Conservation (phyloP, 1,284 basidiomycete genomes). For the Takashimella tepidaria region DNA sequence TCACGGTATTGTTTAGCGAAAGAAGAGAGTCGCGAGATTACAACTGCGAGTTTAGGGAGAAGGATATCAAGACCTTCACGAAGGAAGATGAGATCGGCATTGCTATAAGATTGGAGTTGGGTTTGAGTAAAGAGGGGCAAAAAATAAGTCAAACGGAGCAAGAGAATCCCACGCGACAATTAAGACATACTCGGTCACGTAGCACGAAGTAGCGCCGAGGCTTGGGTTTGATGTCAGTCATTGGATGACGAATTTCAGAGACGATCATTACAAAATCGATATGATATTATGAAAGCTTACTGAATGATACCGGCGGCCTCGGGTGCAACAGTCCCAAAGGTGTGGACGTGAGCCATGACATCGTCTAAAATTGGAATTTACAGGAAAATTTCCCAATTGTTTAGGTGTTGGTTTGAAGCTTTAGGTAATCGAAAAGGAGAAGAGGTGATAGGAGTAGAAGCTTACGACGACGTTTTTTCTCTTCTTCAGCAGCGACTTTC, state of each 20-base stretch:
- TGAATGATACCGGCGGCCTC: constrained; percentile 97
- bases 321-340: constrained; percentile 88
- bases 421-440: too few species aligned
- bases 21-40: constrained; percentile 78
- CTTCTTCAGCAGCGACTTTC: constrained; percentile 83
- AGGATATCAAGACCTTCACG: constrained; percentile 80
- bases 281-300: too few species aligned
- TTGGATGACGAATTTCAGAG: too few species aligned
- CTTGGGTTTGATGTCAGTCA: constrained; percentile 50
- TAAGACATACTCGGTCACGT: constrained; percentile 87
- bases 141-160: background rate
- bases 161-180: too few species aligned
- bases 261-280: too few species aligned
- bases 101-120: constrained; percentile 52
- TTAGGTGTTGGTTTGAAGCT: too few species aligned
- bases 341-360: constrained; percentile 99
- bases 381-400: too few species aligned
- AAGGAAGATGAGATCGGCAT: constrained; percentile 96
- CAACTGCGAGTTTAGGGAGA: constrained; percentile 76
- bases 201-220: constrained; percentile 95
- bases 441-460: constrained; percentile 2
- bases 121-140: background rate
- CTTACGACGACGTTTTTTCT: constrained; percentile 84
- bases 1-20: constrained; percentile 72
- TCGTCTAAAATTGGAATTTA: constrained; percentile 64